Evolutionary conservation across 495 filamentous ascomycete genomes (phyloP), one percentile per base, ranked within the genome.

Genomic region (Penicillium parvum): DNA sequence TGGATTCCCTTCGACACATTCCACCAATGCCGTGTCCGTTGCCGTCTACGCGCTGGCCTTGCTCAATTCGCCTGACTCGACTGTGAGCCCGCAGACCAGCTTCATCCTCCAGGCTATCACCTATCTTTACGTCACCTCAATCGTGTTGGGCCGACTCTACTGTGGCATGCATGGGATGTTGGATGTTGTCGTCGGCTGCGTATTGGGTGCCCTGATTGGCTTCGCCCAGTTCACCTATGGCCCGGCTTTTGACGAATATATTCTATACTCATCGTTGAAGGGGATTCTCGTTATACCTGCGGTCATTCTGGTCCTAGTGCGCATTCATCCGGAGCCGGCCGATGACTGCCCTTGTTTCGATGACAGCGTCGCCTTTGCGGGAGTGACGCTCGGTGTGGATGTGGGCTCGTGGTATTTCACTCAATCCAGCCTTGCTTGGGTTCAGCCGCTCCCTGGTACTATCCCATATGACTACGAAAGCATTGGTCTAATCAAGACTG

Each of bases 81-180:
- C 63, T 5, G 69, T 85, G 16, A 64, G 63, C 45, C 53, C 69
- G 17, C 51, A 60, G 7, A 73, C 77, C 3, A 80, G 72, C 38
- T 26, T 82, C n/a, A 55, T 76, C 4, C 68, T 89, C 23, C 82
- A 92, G 55, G 59, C 49, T 3, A 57, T 86, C 5, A 80, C 82
- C 8, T 94, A 90, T 61, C 76, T 84, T 38, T 98, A 97, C 55
- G 88, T 86, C 8, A 60, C 79, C n/a, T 95, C 90, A 16, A 96
- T 98, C 49, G 72, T 95, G 18, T 53, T 97, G 40, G 92, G 92
- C 15, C 79, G 92, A 32, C 67, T 98, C 16, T 97, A 97, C 66
- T 97, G 92, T 58, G 92, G 92, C 37, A 98, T 98, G 92, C 92
- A 98, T 66, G 92, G 92, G 25, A 92, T 98, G 65, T 69, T 95